These are phyloP conservation scores for Cunninghamia lanceolata DNA, from an alignment of 75 land plant genomes.

Conservation along the genomic window DNA sequence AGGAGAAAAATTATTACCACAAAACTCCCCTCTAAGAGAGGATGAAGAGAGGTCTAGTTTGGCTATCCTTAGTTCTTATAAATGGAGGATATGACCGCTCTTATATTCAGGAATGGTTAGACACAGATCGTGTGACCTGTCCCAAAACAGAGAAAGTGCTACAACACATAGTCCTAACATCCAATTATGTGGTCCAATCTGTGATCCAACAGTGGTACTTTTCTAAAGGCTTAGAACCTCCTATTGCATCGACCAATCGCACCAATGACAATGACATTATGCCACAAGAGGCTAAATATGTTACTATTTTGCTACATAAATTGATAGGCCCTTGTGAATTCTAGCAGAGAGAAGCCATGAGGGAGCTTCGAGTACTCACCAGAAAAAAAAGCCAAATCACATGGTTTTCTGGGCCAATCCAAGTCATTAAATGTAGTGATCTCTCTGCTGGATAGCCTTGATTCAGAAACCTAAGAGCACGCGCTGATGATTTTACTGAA, in stretches of 20 bases:
- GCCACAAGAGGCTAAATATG: conserved; percentile 34
- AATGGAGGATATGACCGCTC: conserved; percentile 46
- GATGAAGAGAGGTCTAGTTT: no score
- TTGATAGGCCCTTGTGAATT: conserved; percentile 22
- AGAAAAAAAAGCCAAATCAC: conserved; percentile 45
- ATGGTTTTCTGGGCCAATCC: conserved; percentile 51
- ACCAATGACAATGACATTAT: conserved; percentile 3
- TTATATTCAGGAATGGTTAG: conserved; percentile 72
- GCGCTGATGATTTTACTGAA: conserved; percentile 69
- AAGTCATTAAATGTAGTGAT: conserved; percentile 51
- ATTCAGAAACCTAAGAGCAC: conserved; percentile 60
- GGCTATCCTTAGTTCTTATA: neutral
- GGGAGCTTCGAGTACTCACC: conserved; percentile 64
- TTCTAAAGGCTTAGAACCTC: conserved; percentile 42
- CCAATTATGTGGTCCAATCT: conserved; percentile 56
- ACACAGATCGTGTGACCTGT: conserved; percentile 63
- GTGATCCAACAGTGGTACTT: conserved; percentile 74
- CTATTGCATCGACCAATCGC: neutral
- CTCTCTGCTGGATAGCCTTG: conserved; percentile 28
- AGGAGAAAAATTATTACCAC: no score
- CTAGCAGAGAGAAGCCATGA: conserved; percentile 46
- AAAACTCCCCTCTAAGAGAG: no score
- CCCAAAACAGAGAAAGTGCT: conserved; percentile 70
- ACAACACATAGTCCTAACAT: conserved; percentile 51
- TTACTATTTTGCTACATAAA: conserved; percentile 51